Evolutionary conservation across 1,284 basidiomycete species (phyloP).

Genomic region (Trametes pubescens): DNA sequence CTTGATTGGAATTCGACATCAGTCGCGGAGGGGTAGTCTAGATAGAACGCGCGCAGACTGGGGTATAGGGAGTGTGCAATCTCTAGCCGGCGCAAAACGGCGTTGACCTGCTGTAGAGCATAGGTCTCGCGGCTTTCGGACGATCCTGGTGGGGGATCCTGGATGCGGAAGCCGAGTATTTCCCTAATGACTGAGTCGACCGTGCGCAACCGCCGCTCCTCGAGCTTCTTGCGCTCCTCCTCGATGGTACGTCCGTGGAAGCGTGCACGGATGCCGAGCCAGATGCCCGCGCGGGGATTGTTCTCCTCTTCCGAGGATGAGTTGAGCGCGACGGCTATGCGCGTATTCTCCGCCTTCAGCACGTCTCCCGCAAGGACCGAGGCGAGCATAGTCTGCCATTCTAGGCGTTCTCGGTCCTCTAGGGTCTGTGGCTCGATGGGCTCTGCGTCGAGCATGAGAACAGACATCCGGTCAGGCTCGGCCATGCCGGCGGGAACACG

Average conservation of each 20-base stretch:
- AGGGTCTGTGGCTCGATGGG: conserved; percentile 66
- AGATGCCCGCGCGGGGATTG: conserved; percentile 74
- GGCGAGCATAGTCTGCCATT: conserved; percentile 95
- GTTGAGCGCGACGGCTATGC: conserved; percentile 81
- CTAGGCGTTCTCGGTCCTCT: conserved; percentile 83
- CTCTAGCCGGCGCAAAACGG: conserved; percentile 82
- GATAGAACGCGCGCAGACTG: conserved; percentile 79
- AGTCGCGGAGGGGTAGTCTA: conserved; percentile 78
- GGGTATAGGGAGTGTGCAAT: conserved; percentile 91
- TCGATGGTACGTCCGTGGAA: conserved; percentile 82
- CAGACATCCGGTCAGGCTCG: conserved; percentile 61
- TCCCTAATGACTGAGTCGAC: conserved; percentile 89
- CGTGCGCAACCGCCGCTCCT: conserved; percentile 82
- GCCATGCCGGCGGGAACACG: conserved; percentile 49
- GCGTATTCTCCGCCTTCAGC: conserved; percentile 90
- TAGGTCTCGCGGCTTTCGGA: conserved; percentile 52
- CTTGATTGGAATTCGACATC: conserved; percentile 77
- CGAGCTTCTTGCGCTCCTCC: conserved; percentile 84
- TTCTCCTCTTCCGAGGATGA: conserved; percentile 75
- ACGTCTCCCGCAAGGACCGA: conserved; percentile 95
- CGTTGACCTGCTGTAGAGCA: conserved; percentile 77
- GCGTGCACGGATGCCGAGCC: conserved; percentile 92
- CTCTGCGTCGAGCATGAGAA: conserved; percentile 66
- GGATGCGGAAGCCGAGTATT: conserved; percentile 75
- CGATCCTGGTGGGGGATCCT: conserved; percentile 49